Evolutionary conservation across 2,329 filamentous ascomycete genomes (phyloP).

Genomic region (Didymella arachidicola): DNA sequence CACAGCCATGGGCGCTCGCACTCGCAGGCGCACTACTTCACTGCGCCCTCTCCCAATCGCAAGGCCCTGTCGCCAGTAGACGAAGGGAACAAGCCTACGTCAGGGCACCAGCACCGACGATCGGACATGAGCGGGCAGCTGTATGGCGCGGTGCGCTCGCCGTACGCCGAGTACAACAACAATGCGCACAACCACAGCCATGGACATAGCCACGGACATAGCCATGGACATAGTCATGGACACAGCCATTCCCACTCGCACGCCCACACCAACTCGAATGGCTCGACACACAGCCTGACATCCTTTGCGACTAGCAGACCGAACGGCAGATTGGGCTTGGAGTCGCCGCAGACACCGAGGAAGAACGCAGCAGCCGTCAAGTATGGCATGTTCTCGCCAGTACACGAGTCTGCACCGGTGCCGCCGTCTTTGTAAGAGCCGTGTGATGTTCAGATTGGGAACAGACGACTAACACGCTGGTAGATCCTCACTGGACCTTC

Average conservation of each 20-base stretch:
- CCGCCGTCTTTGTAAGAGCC: slow-evolving; percentile 35
- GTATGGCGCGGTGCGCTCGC: slow-evolving; percentile 40
- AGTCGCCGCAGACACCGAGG: slow-evolving; percentile 40
- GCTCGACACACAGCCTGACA: slow-evolving; percentile 42
- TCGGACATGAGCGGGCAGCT: slow-evolving; percentile 49
- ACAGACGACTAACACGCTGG: not conserved
- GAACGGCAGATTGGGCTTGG: slow-evolving; percentile 52
- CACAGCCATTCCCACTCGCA: slow-evolving; percentile 42
- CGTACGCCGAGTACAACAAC: slow-evolving; percentile 38
- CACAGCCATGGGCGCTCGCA: slow-evolving; percentile 51
- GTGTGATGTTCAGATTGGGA: slow-evolving; percentile 8
- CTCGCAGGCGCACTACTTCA: slow-evolving; percentile 40
- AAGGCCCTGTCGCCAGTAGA: slow-evolving; percentile 36
- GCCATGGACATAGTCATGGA: slow-evolving; percentile 34
- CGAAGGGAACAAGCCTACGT: slow-evolving; percentile 22
- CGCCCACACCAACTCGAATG: slow-evolving; percentile 35
- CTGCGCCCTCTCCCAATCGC: slow-evolving; percentile 36
- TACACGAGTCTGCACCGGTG: slow-evolving; percentile 40
- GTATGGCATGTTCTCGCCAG: slow-evolving; percentile 46
- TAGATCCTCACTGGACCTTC: slow-evolving; percentile 49
- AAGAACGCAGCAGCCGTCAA: slow-evolving; percentile 24
- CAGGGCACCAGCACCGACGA: slow-evolving; percentile 41
- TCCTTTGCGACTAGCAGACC: slow-evolving; percentile 40
- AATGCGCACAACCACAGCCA: slow-evolving; percentile 38
- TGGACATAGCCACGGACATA: slow-evolving; percentile 32